A percentile compares a stretch with the other conserved stretches of the same genome.
Conservation (phyloP, 768 basidiomycete species). For the Lentinula detonsa region DNA sequence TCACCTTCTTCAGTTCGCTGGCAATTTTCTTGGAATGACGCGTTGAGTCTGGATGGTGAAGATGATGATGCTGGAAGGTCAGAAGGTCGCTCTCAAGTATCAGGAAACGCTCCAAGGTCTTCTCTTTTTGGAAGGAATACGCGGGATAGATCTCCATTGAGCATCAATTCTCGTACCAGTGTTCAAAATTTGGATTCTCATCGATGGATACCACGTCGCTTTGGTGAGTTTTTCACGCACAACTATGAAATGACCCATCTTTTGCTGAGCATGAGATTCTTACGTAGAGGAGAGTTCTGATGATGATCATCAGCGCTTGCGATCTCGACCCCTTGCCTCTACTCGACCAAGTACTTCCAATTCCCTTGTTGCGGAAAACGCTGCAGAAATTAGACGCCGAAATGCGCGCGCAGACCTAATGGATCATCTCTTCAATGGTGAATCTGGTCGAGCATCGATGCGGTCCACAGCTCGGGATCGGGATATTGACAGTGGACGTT, state of each 20-base stretch:
- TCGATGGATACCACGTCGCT: neutral
- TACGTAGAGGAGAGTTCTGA: neutral
- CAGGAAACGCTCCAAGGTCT: neutral
- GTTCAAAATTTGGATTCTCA: too few species aligned
- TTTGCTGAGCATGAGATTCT: neutral
- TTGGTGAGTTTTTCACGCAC: neutral
- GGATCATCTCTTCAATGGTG: constrained; percentile 1
- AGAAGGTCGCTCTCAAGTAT: neutral
- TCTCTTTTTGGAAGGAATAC: neutral
- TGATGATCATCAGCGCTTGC: neutral
- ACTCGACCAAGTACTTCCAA: constrained; percentile 6
- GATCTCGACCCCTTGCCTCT: neutral
- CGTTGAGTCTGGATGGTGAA: neutral
- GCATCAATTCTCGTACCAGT: neutral
- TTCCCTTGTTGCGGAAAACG: constrained; percentile 4
- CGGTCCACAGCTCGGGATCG: neutral
- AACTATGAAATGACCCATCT: neutral
- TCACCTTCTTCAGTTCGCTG: neutral
- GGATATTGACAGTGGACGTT: neutral
- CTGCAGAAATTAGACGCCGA: constrained; percentile 3
- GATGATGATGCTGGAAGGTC: neutral
- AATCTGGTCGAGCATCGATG: neutral
- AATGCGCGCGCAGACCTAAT: constrained; percentile 5
- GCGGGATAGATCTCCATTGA: neutral
- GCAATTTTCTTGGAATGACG: constrained; percentile 7